phyloP scores from a whole-genome alignment of 1,139 yeast genomes.

The Nematodospora anomalae region DNA sequence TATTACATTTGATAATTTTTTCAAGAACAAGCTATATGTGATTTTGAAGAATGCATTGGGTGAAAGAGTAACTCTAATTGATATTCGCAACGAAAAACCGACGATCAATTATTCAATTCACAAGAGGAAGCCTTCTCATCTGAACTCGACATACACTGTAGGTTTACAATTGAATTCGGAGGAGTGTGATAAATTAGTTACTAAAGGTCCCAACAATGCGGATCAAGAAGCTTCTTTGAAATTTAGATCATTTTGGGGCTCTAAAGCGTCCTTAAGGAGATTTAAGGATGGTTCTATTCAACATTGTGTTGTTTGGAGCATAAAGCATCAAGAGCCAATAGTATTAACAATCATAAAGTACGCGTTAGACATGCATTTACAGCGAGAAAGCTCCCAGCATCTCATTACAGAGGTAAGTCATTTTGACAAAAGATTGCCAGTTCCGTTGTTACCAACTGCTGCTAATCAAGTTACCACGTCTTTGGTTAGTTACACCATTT shows the following conservation, averaged over 20 bases:
- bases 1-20: conserved; percentile 65
- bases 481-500: conserved; percentile 50
- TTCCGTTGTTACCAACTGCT: conserved; percentile 59
- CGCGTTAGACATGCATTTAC: conserved; percentile 62
- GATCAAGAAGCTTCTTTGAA: conserved; percentile 56
- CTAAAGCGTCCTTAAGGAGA: conserved; percentile 78
- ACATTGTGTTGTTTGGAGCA: conserved; percentile 86
- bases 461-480: conserved; percentile 54
- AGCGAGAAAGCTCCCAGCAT: conserved; percentile 43
- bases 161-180: conserved; percentile 73
- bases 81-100: conserved; percentile 33
- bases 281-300: conserved; percentile 88
- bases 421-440: conserved; percentile 56
- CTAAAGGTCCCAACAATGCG: conserved; percentile 79
- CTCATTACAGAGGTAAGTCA: conserved; percentile 41
- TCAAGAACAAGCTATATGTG: conserved; percentile 59
- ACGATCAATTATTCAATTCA: conserved; percentile 45
- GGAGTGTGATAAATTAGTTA: conserved; percentile 76
- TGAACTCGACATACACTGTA: conserved; percentile 43
- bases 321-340: conserved; percentile 60
- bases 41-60: conserved; percentile 67
- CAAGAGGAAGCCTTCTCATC: conserved; percentile 55
- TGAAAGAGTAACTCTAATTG: conserved; percentile 54
- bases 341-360: conserved; percentile 66
- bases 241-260: conserved; percentile 89